Evolutionary conservation across 352 stramenopile genomes (phyloP).

Genomic region (Globisporangium camurandrum): DNA sequence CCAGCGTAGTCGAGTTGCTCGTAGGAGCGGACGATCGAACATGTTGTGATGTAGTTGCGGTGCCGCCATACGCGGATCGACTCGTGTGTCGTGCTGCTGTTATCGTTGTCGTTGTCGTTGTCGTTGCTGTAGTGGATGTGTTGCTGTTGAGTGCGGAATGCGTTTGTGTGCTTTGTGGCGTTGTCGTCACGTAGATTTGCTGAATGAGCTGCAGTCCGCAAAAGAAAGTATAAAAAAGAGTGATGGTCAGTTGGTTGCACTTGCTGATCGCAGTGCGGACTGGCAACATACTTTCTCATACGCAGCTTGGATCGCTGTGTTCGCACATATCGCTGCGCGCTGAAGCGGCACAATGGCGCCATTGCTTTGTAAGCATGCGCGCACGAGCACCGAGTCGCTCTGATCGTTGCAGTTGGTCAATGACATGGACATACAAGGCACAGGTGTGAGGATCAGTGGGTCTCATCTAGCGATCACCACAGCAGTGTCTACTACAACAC

Average conservation of each 20-base stretch:
- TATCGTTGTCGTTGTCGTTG: not conserved
- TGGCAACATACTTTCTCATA: conserved; percentile 36
- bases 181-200: conserved; percentile 28
- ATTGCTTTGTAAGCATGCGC: conserved; percentile 26
- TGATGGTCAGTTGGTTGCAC: too few relatives aligned
- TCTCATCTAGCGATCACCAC: not conserved
- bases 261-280: not conserved
- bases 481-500: not conserved
- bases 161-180: too few relatives aligned
- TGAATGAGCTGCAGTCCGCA: conserved; percentile 24
- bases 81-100: not conserved
- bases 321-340: conserved; percentile 19
- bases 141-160: too few relatives aligned
- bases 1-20: conserved; percentile 4
- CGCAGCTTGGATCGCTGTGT: conserved; percentile 22
- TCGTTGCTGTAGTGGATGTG: not conserved
- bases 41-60: too few relatives aligned
- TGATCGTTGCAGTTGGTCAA: too few relatives aligned
- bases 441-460: not conserved
- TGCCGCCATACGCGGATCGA: not conserved
- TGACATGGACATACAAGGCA: too few relatives aligned
- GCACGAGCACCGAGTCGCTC: conserved; percentile 13
- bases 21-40: not conserved
- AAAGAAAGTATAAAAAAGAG: too few relatives aligned
- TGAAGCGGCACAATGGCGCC: conserved; percentile 31